These are phyloP conservation scores for Phytopythium litorale DNA, from an alignment of 352 stramenopile species.

Conservation along the genomic window DNA sequence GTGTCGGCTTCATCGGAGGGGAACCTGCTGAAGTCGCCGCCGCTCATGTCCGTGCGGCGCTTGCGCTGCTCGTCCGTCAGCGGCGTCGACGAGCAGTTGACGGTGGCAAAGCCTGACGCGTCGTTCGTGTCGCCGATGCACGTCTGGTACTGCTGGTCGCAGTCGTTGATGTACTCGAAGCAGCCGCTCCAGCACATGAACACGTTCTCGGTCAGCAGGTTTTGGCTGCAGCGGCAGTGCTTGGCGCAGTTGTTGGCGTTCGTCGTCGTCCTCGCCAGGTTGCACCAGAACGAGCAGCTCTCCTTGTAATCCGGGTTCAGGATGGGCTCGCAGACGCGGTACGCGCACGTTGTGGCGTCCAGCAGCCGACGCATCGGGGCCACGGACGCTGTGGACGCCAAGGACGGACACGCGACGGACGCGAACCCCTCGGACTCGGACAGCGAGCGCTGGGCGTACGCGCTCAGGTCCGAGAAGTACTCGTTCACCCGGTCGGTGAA, in stretches of 20 bases:
- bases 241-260: conserved; percentile 24
- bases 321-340: conserved; percentile 26
- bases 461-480: conserved; percentile 7
- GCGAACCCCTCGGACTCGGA: conserved; percentile 16
- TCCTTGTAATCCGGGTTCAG: conserved; percentile 14
- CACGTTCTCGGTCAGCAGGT: conserved; percentile 19
- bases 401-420: conserved; percentile 17
- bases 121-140: conserved; percentile 3
- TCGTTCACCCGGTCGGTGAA: conserved; percentile 9
- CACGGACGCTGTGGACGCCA: not conserved
- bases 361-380: conserved; percentile 15
- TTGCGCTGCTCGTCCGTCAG: conserved; percentile 1
- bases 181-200: conserved; percentile 39
- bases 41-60: not conserved
- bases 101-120: not conserved
- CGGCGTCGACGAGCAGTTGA: not conserved
- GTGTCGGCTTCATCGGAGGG: not conserved
- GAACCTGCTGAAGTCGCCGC: not conserved
- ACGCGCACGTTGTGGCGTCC: conserved; percentile 18
- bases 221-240: conserved; percentile 27
- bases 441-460: conserved; percentile 7
- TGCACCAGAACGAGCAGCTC: conserved; percentile 32
- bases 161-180: conserved; percentile 16
- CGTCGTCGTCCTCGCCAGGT: conserved; percentile 19
- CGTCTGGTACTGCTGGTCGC: conserved; percentile 2